phyloP scores from a whole-genome alignment of 2,329 filamentous ascomycete genomes.

The Fusarium algeriense region DNA sequence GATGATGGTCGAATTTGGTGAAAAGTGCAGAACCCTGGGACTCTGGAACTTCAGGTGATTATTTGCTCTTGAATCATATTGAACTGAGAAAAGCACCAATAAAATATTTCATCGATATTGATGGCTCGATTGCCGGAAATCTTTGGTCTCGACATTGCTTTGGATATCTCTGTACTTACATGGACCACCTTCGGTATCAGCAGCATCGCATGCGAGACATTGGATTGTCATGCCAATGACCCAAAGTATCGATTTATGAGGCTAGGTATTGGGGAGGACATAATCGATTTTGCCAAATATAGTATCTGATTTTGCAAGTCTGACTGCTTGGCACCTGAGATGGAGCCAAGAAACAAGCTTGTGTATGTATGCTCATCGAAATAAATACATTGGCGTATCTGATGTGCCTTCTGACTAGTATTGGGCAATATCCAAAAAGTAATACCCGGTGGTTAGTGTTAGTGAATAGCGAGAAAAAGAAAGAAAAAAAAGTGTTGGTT shows the following conservation, averaged over 20 bases:
- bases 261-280: not conserved
- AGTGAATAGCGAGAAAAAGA: not conserved
- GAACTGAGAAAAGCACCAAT: not conserved
- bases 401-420: constrained; percentile 3
- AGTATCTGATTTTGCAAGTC: not conserved
- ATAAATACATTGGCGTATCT: constrained; percentile 18
- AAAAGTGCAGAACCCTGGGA: constrained; percentile 6
- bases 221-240: constrained; percentile 4
- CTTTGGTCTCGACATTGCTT: constrained; percentile 21
- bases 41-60: constrained; percentile 3
- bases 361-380: not conserved
- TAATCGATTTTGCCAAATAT: not conserved
- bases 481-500: constrained; percentile 5
- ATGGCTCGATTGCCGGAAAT: constrained; percentile 5
- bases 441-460: constrained; percentile 8
- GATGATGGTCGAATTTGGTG: constrained; percentile 11
- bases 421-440: constrained; percentile 10
- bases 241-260: not conserved
- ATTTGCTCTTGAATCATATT: not conserved
- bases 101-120: constrained; percentile 1
- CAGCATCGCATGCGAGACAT: constrained; percentile 1
- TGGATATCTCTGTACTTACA: constrained; percentile 14
- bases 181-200: constrained; percentile 1
- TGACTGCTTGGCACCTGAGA: constrained; percentile 19
- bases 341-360: constrained; percentile 11